Evolutionary conservation across 73 alveolate genomes (phyloP).

Genomic region (Stentor coeruleus): DNA sequence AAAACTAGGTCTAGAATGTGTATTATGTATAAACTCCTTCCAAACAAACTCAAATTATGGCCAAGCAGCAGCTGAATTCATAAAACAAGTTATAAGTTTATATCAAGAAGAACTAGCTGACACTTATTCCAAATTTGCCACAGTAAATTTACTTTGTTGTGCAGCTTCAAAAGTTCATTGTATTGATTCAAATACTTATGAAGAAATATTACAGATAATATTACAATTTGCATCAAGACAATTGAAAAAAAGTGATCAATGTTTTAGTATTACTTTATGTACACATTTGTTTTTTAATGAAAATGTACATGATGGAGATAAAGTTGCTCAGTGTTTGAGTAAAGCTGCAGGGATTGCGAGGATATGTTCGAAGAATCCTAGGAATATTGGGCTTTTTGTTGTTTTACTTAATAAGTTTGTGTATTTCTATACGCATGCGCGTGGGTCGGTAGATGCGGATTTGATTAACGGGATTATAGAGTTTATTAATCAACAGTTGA

Average conservation of each 20-base stretch:
- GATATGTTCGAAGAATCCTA: conserved; percentile 48
- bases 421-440: neutral
- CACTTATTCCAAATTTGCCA: conserved; percentile 47
- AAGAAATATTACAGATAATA: conserved; percentile 45
- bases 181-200: conserved; percentile 49
- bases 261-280: conserved; percentile 54
- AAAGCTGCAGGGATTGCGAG: conserved; percentile 80
- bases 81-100: conserved; percentile 40
- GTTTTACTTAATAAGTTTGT: conserved; percentile 46
- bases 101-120: conserved; percentile 65
- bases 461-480: neutral
- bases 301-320: conserved; percentile 28
- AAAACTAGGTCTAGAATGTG: conserved; percentile 54
- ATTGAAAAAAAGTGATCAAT: conserved; percentile 63
- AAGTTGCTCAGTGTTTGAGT: conserved; percentile 79
- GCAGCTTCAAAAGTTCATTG: conserved; percentile 35
- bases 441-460: neutral
- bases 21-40: conserved; percentile 52
- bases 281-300: conserved; percentile 55
- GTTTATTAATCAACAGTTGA: conserved; percentile 25
- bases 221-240: conserved; percentile 49
- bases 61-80: conserved; percentile 58
- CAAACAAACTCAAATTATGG: conserved; percentile 35
- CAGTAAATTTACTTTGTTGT: conserved; percentile 49
- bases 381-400: conserved; percentile 59